Base-by-base conservation (phyloP, 768 basidiomycete species). In the Agrocybe chaxingu region DNA sequence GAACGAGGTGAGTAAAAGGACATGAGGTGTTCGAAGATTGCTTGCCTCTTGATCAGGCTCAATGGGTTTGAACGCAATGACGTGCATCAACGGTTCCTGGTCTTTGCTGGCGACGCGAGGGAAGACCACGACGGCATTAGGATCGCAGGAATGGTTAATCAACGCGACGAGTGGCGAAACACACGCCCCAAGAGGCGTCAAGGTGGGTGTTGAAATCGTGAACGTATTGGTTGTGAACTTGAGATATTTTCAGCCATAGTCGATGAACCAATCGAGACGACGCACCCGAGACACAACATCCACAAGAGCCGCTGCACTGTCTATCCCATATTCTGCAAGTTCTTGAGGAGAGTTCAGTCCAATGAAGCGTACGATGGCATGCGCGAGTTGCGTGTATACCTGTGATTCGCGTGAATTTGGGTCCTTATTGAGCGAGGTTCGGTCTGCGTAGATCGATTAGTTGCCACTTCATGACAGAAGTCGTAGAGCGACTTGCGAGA, bases 201-300 rank as follows among this genome's bases (percentile, higher is more conserved):
- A 72, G 3, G 88, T 78, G 0, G 89, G 83, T 0, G 86, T 80
- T 1, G 92, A 86, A 8, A 97, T 70, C 0, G 94, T 87, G 62
- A 98, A 89, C 0, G 96, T 87, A 64, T 99, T 99, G 6, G 91
- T 89, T 8, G 83, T 81, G 63, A 98, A 94, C 94, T 98, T 40
- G 60, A 34, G 13, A 16, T 4, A 7, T 34, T 18, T 7, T 24
- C 19, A 37, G 45, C 9, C 13, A 46, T 35, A 29, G 31, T 39
- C 3, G 7, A 12, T 13, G 4, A 1, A 5, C 6, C 7, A 36
- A 8, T 13, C 16, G 19, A 7, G 30, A 19, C 4, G 33, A 66
- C 80, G 35, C 57, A 90, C 90, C 47, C 80, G 74, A n/a, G 91
- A 92, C 43, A 87, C 79, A 19, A 86, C 60, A 56, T 83, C 81